Conservation (phyloP, 306 rosid species). For the Cucumis sativus region DNA sequence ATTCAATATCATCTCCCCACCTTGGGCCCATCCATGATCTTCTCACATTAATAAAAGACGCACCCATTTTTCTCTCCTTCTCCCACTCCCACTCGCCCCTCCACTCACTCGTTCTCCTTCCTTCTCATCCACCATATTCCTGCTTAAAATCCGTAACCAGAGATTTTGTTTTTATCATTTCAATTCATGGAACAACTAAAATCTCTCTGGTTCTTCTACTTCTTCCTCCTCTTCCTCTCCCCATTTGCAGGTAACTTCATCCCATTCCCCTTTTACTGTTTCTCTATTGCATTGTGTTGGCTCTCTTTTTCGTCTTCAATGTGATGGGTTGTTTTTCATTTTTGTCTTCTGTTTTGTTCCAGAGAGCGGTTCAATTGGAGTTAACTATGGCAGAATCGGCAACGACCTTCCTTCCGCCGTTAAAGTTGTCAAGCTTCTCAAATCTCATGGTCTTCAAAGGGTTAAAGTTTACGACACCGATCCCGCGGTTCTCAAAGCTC, state of each 20-base stretch:
- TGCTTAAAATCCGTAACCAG: not conserved
- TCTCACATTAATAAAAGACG: not conserved
- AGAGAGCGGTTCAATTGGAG: conserved; percentile 70
- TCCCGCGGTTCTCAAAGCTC: conserved; percentile 63
- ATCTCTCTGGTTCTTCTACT: conserved; percentile 1
- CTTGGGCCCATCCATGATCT: conserved; percentile 21
- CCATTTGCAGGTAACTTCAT: conserved; percentile 24
- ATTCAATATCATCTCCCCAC: too few species aligned
- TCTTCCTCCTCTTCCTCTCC: conserved; percentile 15
- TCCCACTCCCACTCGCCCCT: conserved; percentile 5
- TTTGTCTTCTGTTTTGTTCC: not conserved
- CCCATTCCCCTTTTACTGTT: not conserved
- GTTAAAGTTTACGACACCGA: conserved; percentile 87
- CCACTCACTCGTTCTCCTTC: not conserved
- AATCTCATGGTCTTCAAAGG: conserved; percentile 42
- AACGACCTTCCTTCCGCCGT: conserved; percentile 74
- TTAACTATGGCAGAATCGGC: conserved; percentile 84
- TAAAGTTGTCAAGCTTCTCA: conserved; percentile 55
- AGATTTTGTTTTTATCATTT: not conserved
- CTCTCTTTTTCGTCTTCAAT: not conserved
- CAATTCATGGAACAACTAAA: conserved; percentile 21
- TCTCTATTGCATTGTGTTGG: not conserved
- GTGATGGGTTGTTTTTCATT: not conserved
- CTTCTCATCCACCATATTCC: not conserved
- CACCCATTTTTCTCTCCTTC: not conserved